phyloP scores from a whole-genome alignment of 208 protist genomes.

The Kentomonas sorsogonicus region DNA sequence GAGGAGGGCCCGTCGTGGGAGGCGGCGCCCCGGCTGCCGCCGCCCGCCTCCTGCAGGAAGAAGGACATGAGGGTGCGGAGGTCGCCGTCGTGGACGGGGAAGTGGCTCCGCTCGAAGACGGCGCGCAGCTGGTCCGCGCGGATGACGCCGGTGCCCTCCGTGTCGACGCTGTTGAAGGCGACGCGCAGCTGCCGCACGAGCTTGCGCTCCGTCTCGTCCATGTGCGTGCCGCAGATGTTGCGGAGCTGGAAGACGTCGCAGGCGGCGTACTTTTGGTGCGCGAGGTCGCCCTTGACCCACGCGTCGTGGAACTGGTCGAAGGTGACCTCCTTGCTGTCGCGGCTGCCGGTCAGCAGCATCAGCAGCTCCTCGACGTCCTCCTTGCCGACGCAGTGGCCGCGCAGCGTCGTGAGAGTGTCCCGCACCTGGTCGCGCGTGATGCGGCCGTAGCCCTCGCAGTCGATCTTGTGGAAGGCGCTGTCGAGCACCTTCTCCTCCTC shows the following conservation, averaged over 20 bases:
- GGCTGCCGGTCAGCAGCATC: conserved; percentile 64
- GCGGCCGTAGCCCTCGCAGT: conserved; percentile 71
- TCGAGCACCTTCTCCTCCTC: conserved; percentile 69
- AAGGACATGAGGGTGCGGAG: conserved; percentile 69
- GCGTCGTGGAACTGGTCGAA: conserved; percentile 80
- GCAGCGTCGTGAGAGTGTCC: conserved; percentile 78
- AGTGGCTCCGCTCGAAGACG: conserved; percentile 65
- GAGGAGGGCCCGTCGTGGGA: conserved; percentile 7
- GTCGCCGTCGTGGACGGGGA: conserved; percentile 51
- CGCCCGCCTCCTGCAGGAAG: conserved; percentile 51
- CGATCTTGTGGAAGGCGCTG: conserved; percentile 72
- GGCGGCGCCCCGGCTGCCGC: neutral
- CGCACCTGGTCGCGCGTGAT: conserved; percentile 80
- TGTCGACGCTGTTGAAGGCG: conserved; percentile 85
- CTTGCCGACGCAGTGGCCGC: conserved; percentile 41
- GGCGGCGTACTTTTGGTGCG: conserved; percentile 45
- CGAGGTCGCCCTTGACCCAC: conserved; percentile 79
- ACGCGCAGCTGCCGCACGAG: conserved; percentile 72
- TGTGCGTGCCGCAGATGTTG: conserved; percentile 75
- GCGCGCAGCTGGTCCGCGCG: conserved; percentile 44
- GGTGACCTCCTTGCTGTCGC: conserved; percentile 42
- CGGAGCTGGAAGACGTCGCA: conserved; percentile 70
- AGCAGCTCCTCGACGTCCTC: conserved; percentile 72
- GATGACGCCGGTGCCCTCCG: conserved; percentile 75
- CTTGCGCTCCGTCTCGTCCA: conserved; percentile 67